Conservation (phyloP, 1,284 basidiomycete genomes). For the Sporisorium scitamineum region DNA sequence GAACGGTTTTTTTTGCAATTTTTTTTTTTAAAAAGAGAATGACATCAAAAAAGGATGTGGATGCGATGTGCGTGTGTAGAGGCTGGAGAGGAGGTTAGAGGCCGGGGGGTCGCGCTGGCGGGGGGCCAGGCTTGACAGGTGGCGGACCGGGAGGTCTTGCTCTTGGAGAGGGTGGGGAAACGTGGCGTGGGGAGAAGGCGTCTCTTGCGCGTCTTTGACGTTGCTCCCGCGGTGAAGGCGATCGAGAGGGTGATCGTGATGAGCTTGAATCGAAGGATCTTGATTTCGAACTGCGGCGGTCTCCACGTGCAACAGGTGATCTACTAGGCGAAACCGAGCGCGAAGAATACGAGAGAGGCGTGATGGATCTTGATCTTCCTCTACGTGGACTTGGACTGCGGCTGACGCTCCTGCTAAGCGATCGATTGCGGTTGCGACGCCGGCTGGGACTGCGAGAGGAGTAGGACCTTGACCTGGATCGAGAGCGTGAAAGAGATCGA, state of each 20-base stretch:
- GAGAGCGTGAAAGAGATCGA: constrained; percentile 9
- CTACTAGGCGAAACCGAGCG: constrained; percentile 12
- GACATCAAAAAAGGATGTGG: background rate
- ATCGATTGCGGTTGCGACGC: constrained; percentile 3
- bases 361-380: constrained; percentile 14
- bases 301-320: background rate
- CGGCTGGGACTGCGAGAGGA: constrained; percentile 12
- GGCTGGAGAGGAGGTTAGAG: constrained; percentile 17
- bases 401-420: constrained; percentile 4
- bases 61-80: background rate
- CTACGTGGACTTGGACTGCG: constrained; percentile 2
- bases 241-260: constrained; percentile 14
- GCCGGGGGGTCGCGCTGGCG: constrained; percentile 40
- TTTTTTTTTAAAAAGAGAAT: background rate
- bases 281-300: constrained; percentile 1
- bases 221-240: no score
- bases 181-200: constrained; percentile 16
- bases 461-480: constrained; percentile 7
- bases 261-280: constrained; percentile 13
- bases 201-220: constrained; percentile 3
- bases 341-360: constrained; percentile 13
- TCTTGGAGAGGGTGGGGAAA: constrained; percentile 10
- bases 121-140: constrained; percentile 34
- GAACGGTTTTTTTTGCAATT: no score
- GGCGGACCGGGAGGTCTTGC: constrained; percentile 25